Evolutionary conservation across 306 rosid genomes (phyloP), one percentile per base, ranked within the genome.

Genomic region (Vigna unguiculata): DNA sequence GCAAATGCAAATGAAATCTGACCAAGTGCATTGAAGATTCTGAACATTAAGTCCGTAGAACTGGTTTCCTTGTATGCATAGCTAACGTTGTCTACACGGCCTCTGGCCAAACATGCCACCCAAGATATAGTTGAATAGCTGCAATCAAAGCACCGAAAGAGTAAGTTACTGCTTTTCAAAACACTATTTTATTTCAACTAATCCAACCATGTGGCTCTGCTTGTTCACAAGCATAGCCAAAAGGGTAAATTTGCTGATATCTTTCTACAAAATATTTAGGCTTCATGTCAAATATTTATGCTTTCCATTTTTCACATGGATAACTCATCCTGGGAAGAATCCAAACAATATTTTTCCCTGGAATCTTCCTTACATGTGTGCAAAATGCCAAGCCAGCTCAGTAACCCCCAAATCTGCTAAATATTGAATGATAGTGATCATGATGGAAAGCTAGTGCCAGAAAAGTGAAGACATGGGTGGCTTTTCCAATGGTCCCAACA

Each of bases 111-210:
- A 52, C 93, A 84, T 45, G 97, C 98, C n/a, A 55, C 96, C 98
- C 98, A 94, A 7, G 97, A 83, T 52, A 94, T 94, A 0, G 95
- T 94, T 69, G 98, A 94, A 81, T 94, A 94, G 79, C 98, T 94
- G 79, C 83, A 84, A 36, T 57, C n/a, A 67, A 30, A 65, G 2
- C 15, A 24, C 51, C 28, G 22, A 13, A 4, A 36, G 14, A 24
- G 63, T 64, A 55, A 82, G 68, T 21, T 67, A 45, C 41, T 62
- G 58, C 16, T 48, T 46, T 32, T 36, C 2, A 7, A 36, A 36
- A 8, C 10, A 36, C 6, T 0, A 28, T 48, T 75, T 81, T 60
- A 59, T 28, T 47, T 69, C 22, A 28, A 69, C 41, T 40, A 32
- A 63, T 63, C 63, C 36, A 46, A 76, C 2, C 30, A 55, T 21